These are phyloP conservation scores for Euphorbia lathyris DNA, from an alignment of 345 rosid genomes.

Conservation along the genomic window DNA sequence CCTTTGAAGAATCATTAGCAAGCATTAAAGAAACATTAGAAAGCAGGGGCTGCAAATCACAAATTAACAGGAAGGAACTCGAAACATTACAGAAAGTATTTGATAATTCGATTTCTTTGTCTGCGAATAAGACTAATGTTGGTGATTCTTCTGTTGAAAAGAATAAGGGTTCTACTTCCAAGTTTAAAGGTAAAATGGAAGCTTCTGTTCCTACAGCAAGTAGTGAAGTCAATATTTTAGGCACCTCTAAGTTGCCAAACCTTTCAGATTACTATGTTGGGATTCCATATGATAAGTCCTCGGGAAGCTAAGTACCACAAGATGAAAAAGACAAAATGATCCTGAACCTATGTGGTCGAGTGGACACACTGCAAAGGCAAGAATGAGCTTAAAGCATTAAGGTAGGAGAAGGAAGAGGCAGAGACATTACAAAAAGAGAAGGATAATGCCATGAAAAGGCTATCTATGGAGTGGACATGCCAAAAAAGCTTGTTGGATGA, in stretches of 20 bases:
- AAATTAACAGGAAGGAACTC: conserved; percentile 24
- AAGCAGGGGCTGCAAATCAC: conserved; percentile 21
- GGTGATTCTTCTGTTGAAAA: conserved; percentile 44
- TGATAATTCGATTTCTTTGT: conserved; percentile 20
- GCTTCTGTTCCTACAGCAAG: conserved; percentile 23
- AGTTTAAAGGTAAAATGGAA: conserved; percentile 28
- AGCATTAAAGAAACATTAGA: too few relatives aligned
- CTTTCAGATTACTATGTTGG: conserved; percentile 26
- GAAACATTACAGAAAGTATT: conserved; percentile 16
- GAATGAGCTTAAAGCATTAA: conserved; percentile 32
- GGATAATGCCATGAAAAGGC: conserved; percentile 34
- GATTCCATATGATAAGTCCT: conserved; percentile 41
- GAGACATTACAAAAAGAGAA: conserved; percentile 22
- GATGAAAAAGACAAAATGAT: conserved; percentile 32
- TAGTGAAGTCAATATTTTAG: conserved; percentile 24
- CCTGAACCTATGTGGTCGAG: conserved; percentile 24
- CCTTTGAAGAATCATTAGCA: conserved; percentile 22
- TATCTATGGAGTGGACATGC: too few relatives aligned
- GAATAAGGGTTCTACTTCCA: conserved; percentile 31
- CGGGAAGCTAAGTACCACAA: conserved; percentile 32
- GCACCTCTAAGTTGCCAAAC: conserved; percentile 2
- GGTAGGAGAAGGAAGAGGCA: conserved; percentile 36
- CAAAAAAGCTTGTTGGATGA: conserved; percentile 20
- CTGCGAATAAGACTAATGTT: conserved; percentile 19
- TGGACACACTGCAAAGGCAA: conserved; percentile 25